These are phyloP conservation scores for Thuidium tamariscinum DNA, from an alignment of 225 moss, liverwort and hornwort genomes.

Conservation along the genomic window DNA sequence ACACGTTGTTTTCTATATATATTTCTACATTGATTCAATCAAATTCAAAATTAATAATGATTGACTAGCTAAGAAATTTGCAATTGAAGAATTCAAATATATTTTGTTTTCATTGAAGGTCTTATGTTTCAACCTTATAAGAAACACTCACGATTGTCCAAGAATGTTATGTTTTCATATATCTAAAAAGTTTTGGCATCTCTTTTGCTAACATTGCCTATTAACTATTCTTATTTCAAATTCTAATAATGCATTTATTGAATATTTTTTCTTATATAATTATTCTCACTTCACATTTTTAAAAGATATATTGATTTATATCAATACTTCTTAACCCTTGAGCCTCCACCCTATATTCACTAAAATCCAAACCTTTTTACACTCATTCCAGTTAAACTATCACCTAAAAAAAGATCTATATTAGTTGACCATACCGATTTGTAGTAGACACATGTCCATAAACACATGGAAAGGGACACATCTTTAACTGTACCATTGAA, in stretches of 20 bases:
- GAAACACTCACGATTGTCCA: rapidly evolving
- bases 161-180: not conserved
- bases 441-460: too few relatives aligned
- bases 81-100: not conserved
- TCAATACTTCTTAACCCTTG: too few relatives aligned
- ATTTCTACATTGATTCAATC: not conserved
- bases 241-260: not conserved
- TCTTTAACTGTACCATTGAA: too few relatives aligned
- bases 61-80: not conserved
- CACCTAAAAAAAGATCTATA: too few relatives aligned
- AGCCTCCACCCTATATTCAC: too few relatives aligned
- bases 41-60: not conserved
- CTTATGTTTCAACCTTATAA: not conserved
- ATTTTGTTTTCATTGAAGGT: not conserved
- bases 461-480: too few relatives aligned
- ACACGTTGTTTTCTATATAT: not conserved
- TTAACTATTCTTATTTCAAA: not conserved
- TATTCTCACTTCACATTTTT: not conserved
- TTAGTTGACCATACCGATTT: too few relatives aligned
- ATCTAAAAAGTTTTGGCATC: not conserved
- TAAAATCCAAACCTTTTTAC: too few relatives aligned
- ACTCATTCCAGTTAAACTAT: too few relatives aligned
- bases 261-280: not conserved
- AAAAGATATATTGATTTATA: not conserved
- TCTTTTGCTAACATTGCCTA: not conserved